These are phyloP conservation scores for Podospora pseudoanserina DNA, from an alignment of 495 filamentous ascomycete genomes.

Conservation along the genomic window DNA sequence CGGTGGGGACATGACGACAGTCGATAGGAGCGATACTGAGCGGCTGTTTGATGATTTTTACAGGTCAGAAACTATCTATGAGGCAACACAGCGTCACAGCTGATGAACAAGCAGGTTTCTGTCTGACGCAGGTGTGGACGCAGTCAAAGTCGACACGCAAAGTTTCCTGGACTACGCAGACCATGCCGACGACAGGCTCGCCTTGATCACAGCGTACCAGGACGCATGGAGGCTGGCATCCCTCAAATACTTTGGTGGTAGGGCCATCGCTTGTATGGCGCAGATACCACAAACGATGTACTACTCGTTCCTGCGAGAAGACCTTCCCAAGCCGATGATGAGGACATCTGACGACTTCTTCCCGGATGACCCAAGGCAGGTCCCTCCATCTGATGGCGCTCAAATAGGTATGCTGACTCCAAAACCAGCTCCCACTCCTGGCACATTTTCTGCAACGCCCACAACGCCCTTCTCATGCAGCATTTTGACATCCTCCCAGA, in stretches of 20 bases:
- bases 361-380: conserved; percentile 53
- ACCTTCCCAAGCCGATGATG: conserved; percentile 58
- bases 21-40: conserved; percentile 65
- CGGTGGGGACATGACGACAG: conserved; percentile 65
- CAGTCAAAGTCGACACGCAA: background rate
- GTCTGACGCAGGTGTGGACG: conserved; percentile 60
- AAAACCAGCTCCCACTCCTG: conserved; percentile 70
- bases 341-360: conserved; percentile 96
- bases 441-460: conserved; percentile 92
- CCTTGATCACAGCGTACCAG: conserved; percentile 66
- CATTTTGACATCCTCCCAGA: conserved; percentile 62
- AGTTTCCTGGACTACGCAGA: background rate
- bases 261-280: conserved; percentile 90
- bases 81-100: conserved; percentile 82
- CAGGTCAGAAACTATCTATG: conserved; percentile 61
- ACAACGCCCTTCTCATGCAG: conserved; percentile 78
- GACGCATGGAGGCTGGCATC: conserved; percentile 81
- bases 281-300: conserved; percentile 80
- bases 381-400: background rate
- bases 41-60: conserved; percentile 93
- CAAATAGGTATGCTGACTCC: background rate
- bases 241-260: conserved; percentile 70
- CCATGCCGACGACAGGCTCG: background rate
- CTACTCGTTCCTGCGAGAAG: conserved; percentile 69
- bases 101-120: conserved; percentile 69